These are phyloP conservation scores for Haematococcus lacustris DNA, from an alignment of 139 green algal genomes.

Conservation along the genomic window DNA sequence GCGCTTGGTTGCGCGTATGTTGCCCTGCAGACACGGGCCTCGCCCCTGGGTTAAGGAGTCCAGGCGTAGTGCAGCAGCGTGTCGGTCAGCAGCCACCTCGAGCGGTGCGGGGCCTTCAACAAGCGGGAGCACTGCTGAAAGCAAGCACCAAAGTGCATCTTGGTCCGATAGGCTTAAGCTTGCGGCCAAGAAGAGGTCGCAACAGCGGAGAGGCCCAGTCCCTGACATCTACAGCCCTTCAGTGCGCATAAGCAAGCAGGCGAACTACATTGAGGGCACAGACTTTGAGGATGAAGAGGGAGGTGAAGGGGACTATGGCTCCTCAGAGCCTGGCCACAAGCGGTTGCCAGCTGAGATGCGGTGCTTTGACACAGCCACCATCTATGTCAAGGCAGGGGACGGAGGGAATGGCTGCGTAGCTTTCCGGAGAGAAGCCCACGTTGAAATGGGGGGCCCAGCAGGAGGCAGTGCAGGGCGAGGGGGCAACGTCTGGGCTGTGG, in stretches of 20 bases:
- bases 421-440: slow-evolving; percentile 94
- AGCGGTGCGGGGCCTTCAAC: too few species aligned
- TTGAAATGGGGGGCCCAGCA: slow-evolving; percentile 81
- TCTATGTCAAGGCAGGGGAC: slow-evolving; percentile 83
- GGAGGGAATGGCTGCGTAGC: slow-evolving; percentile 91
- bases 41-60: too few species aligned
- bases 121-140: too few species aligned
- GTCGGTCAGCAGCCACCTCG: too few species aligned
- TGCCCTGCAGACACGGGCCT: too few species aligned
- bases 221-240: neutral
- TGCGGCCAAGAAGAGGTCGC: slow-evolving; percentile 13
- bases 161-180: slow-evolving; percentile 11
- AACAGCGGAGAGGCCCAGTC: neutral
- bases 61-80: too few species aligned
- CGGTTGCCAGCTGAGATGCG: slow-evolving; percentile 72
- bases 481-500: slow-evolving; percentile 76
- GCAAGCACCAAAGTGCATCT: neutral
- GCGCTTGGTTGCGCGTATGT: too few species aligned
- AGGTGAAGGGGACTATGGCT: too few species aligned
- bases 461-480: slow-evolving; percentile 88
- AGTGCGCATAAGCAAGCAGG: neutral
- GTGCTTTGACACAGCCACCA: slow-evolving; percentile 90
- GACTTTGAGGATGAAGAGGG: too few species aligned
- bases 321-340: slow-evolving; percentile 22
- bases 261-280: too few species aligned